A percentile compares a stretch with the other conserved stretches of the same genome.
phyloP scores from a whole-genome alignment of 345 rosid genomes.

The Sonneratia caseolaris region DNA sequence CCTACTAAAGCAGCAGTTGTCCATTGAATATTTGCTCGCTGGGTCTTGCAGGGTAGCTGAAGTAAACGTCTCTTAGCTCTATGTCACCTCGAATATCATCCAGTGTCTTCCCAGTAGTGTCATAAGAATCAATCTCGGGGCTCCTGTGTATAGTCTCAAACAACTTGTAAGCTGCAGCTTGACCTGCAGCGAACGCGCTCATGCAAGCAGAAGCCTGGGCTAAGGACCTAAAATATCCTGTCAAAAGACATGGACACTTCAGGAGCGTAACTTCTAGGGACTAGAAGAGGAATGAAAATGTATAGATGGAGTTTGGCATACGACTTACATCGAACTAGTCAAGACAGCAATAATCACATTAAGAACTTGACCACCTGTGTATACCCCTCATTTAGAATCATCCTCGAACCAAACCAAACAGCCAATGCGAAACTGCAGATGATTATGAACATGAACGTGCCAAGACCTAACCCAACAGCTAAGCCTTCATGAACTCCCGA shows the following conservation, averaged over 20 bases:
- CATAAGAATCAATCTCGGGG: slow-evolving; percentile 27
- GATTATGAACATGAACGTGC: slow-evolving; percentile 26
- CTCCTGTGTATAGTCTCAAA: slow-evolving; percentile 26
- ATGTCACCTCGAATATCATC: slow-evolving; percentile 23
- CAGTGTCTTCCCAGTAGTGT: slow-evolving; percentile 16
- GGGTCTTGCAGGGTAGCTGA: slow-evolving; percentile 36
- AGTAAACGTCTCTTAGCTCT: slow-evolving; percentile 24
- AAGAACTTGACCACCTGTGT: slow-evolving; percentile 54
- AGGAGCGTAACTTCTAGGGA: background rate
- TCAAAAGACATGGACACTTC: background rate
- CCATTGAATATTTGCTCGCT: slow-evolving; percentile 23
- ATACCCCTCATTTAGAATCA: slow-evolving; percentile 54
- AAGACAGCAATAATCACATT: slow-evolving; percentile 65
- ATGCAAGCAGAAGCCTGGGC: slow-evolving; percentile 34
- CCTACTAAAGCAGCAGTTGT: slow-evolving; percentile 30
- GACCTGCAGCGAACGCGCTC: slow-evolving; percentile 30
- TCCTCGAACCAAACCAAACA: slow-evolving; percentile 66
- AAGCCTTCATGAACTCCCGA: slow-evolving; percentile 54
- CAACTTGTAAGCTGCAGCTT: slow-evolving; percentile 30
- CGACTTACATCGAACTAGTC: slow-evolving; percentile 63
- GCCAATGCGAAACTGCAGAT: slow-evolving; percentile 56
- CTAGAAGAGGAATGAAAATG: background rate
- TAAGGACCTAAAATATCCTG: slow-evolving; percentile 22
- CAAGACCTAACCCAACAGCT: slow-evolving; percentile 55
- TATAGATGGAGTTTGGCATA: background rate